Base-by-base conservation (phyloP, 257 asterid genomes). In the Leptodermis oblonga region DNA sequence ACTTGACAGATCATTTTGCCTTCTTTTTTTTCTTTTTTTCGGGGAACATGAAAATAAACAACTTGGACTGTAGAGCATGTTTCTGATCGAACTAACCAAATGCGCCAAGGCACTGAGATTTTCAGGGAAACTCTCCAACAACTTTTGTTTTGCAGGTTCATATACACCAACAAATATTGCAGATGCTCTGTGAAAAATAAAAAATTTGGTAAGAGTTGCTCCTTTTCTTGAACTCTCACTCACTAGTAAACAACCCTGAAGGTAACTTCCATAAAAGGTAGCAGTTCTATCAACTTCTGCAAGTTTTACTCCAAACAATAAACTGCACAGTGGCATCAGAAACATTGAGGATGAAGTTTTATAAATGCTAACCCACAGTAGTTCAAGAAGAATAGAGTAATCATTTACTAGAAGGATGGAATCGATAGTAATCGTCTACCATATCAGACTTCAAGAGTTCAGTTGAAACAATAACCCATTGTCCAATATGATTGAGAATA, bases 131-230 rank as follows among this genome's bases (percentile, higher is more conserved):
- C 76, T 77, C 63, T 74, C 73, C 74, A 84, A 74, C 77, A 86
- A 79, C 69, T 77, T 86, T 79, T 84, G 82, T 78, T 86, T 88
- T 17, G 89, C 48, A 30, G 85, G 90, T 77, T 88, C 95, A 65
- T 88, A 88, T 55, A 83, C 90, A 34, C 95, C 95, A 63, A 86
- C 36, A 69, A 86, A 88, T 74, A 88, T 78, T 68, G 95, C 95
- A 11, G 92, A 88, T 31, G 92, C 95, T 78, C 95, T 88, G 80
- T 73, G 64, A 78, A 64, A 69, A 52, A 39, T n/a, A 51, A 42
- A 30, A 59, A 28, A 4, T 26, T 20, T 22, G 45, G 25, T 17
- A 13, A 18, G n/a, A 18, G 25, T 59, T 63, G 23, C 46, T 61
- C 26, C 2, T 43, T 54, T 28, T 15, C 49, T 62, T 10, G 15